Evolutionary conservation across 208 protist species (phyloP).

Genomic region (Novymonas esmeraldas): DNA sequence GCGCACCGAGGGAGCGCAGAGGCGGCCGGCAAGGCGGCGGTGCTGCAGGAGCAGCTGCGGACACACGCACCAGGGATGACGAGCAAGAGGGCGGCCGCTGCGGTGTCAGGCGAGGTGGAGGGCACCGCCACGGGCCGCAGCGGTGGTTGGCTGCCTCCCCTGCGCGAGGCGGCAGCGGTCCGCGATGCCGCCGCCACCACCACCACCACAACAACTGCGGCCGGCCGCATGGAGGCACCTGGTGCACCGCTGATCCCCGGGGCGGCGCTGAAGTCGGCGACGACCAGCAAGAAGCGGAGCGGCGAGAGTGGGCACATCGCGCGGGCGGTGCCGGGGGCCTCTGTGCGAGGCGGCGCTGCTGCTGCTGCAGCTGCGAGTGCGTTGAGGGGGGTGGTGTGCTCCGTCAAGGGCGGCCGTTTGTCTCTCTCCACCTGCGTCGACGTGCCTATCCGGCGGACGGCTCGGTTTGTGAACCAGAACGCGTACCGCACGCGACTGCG

Average conservation of each 20-base stretch:
- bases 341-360: background rate
- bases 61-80: slow-evolving; percentile 27
- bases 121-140: no score
- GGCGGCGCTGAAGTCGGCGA: background rate
- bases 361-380: background rate
- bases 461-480: slow-evolving; percentile 82
- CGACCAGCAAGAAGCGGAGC: background rate
- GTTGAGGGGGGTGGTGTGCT: slow-evolving; percentile 58
- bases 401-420: slow-evolving; percentile 38
- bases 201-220: no score
- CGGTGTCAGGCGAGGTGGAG: no score
- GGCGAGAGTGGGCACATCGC: background rate
- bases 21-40: background rate
- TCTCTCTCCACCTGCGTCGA: slow-evolving; percentile 41
- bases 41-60: slow-evolving; percentile 25
- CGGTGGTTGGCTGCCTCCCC: slow-evolving; percentile 8
- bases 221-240: no score
- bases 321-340: background rate
- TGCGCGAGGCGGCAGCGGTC: slow-evolving; percentile 6
- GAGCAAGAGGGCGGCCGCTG: slow-evolving; percentile 3
- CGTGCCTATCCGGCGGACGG: slow-evolving; percentile 22
- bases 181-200: background rate
- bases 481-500: slow-evolving; percentile 58
- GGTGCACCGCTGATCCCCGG: no score
- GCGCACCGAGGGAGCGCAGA: background rate